Evolutionary conservation across 805 yeast species (phyloP), one percentile per base, ranked within the genome.

Genomic region (Candida odintsovae): DNA sequence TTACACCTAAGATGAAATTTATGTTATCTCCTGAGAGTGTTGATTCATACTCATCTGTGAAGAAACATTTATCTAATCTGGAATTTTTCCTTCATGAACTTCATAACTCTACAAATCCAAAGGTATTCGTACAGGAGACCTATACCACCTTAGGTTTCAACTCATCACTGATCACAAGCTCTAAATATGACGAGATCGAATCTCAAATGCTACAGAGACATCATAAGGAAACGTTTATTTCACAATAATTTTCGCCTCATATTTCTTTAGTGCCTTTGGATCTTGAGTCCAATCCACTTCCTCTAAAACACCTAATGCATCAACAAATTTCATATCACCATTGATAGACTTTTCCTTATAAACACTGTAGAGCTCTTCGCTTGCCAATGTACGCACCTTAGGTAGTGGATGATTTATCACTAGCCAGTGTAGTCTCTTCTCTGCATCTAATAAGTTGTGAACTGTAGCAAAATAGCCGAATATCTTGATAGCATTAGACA

Each of bases 311-410:
- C 42, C 18, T 36, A 55, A 16, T 7, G 54, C 58, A 10, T 43
- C 43, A 11, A 36, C 42, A 25, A 56, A 55, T 50, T 67, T 75
- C 44, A 67, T 65, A 26, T 40, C 48, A 6, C 59, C 65, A 13
- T 63, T 57, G 29, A 67, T 69, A 36, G 58, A 58, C 37, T 28
- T 43, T 42, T 68, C 72, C 33, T 55, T 63, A 37, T 57, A 56
- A 5, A 66, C 52, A 44, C 69, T 75, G 49, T 64, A 75, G 8
- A 77, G 44, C 23, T 67, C 69, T 41, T 75, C 78, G 12, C 73
- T 65, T 0, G 77, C 72, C 44, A 65, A 33, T 4, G 49, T 49
- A 1, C 80, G 59, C 1, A 71, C 68, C 25, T 54, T 52, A 1
- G 62, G 59, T 12, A 57, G 38, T 3, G 62, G 60, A 49, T 73